Percentiles rank a stretch among this genome's conserved stretches.
These are phyloP conservation scores for Penicillium hordei DNA, from an alignment of 2,329 filamentous ascomycete species.

Conservation along the genomic window DNA sequence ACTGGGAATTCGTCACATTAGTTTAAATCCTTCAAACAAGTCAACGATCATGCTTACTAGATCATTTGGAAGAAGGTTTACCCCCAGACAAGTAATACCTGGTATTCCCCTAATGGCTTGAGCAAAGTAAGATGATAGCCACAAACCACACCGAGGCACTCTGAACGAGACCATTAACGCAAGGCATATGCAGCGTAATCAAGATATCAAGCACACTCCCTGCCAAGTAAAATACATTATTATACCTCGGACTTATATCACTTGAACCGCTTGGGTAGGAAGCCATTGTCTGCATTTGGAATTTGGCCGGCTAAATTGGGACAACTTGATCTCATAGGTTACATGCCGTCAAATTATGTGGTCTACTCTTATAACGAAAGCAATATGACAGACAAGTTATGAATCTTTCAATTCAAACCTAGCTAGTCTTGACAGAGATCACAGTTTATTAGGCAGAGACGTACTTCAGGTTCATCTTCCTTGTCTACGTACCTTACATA, in stretches of 20 bases:
- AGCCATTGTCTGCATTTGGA: neutral
- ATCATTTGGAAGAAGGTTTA: too few relatives aligned
- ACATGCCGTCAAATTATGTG: neutral
- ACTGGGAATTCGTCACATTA: too few relatives aligned
- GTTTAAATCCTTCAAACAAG: too few relatives aligned
- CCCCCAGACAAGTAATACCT: too few relatives aligned
- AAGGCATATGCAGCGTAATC: neutral
- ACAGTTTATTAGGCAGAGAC: neutral
- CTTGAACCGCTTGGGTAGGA: neutral
- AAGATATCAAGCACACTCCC: neutral
- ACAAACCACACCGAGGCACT: neutral
- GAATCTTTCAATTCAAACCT: neutral
- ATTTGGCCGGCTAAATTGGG: neutral
- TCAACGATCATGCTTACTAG: too few relatives aligned
- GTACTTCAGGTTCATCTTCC: neutral
- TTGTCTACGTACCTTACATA: neutral
- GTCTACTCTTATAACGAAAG: neutral
- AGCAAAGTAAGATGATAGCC: neutral
- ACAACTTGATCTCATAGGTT: neutral
- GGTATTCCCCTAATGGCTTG: too few relatives aligned
- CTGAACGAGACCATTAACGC: neutral
- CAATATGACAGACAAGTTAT: neutral
- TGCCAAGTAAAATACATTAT: neutral
- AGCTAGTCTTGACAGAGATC: neutral
- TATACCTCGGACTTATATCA: neutral